A percentile compares a stretch with the other conserved stretches of the same genome.
Conservation (phyloP, 305 asterid species). For the Solanum hybrid region DNA sequence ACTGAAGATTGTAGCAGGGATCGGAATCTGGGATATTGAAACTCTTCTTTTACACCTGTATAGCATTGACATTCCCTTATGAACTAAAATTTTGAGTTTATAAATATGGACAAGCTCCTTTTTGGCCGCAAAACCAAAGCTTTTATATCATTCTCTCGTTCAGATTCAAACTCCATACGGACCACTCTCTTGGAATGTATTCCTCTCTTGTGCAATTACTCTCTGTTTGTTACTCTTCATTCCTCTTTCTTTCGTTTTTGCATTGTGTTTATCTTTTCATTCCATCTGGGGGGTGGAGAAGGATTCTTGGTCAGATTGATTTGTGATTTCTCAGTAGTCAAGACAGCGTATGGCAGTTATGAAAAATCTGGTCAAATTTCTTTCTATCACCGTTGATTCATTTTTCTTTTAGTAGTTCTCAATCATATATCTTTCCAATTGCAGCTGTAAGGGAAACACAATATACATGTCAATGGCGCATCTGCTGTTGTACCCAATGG, state of each 20-base stretch:
- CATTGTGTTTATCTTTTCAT: not conserved
- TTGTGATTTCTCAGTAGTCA: not conserved
- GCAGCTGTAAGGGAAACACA: not conserved
- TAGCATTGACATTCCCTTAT: not conserved
- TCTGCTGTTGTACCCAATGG: slow-evolving; percentile 78
- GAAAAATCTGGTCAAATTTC: not conserved
- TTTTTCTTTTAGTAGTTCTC: not conserved
- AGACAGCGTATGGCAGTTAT: not conserved
- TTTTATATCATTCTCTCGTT: not conserved
- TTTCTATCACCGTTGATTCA: not conserved
- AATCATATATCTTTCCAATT: not conserved
- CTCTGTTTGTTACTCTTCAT: not conserved
- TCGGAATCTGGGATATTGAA: not conserved
- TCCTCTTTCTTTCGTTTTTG: not conserved
- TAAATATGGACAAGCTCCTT: not conserved
- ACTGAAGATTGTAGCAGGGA: not conserved
- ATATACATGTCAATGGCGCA: slow-evolving; percentile 60
- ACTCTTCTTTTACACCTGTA: not conserved
- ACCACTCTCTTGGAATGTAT: not conserved
- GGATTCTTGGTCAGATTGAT: not conserved
- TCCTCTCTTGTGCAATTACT: not conserved
- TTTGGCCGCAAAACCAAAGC: not conserved
- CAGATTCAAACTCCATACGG: not conserved
- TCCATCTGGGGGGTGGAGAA: not conserved
- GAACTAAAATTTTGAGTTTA: not conserved